Evolutionary conservation across 2,329 filamentous ascomycete genomes (phyloP), one percentile per base, ranked within the genome.

Genomic region (Fusarium equiseti): DNA sequence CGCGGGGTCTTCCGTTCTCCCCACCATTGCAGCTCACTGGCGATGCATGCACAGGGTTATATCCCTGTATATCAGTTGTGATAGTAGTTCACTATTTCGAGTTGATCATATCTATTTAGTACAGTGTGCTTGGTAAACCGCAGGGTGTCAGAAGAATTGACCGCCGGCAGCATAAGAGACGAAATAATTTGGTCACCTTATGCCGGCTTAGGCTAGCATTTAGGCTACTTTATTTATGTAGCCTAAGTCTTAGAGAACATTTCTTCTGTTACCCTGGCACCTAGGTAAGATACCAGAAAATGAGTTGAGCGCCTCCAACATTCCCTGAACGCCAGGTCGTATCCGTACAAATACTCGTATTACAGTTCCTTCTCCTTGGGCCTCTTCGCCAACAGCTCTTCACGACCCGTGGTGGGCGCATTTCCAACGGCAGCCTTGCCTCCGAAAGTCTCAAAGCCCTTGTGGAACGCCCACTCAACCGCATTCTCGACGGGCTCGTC

Each of bases 401-500:
- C 81, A n/a, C 81, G 82, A 24, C 89, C 89, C 5, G 82, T 89
- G 10, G 79, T 67, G 2, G 88, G 88, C 20, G 87, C 79, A 59
- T 87, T 77, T 13, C 88, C 88, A 5, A 91, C 88, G 29, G 84
- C 86, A 2, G 80, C 72, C 38, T 85, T 80, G 2, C 89, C 95
- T 6, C 93, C 94, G 61, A 94, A 87, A 2, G 87, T 79, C 77
- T 90, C 87, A 77, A 98, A 96, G 0, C 87, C 92, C 74, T 90
- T 92, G 76, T 97, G 92, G 83, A 98, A 98, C 5, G 87, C 80
- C 91, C 91, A 98, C 77, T 98, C 95, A 0, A 97, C 93, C 0
- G 92, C 94, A 68, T 94, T 88, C 82, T 98, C 96, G 9, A 99
- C 94, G 1, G 96, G 95, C 79, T 97, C 88, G 77, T 99, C 95